Base-by-base conservation (phyloP, 495 filamentous ascomycete species). In the Tuber brumale region DNA sequence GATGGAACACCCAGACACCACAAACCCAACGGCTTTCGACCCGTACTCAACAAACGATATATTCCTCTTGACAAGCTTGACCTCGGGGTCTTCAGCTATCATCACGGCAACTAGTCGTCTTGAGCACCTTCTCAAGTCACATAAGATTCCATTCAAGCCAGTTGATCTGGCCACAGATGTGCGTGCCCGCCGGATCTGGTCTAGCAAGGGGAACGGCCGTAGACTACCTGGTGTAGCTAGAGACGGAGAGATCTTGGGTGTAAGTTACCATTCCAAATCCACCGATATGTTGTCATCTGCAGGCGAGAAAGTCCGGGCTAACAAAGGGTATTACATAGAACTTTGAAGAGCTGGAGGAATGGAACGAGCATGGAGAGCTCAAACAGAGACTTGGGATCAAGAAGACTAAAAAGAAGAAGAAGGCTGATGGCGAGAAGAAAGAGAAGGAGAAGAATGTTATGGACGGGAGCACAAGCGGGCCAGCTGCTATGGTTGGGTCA, bases 351-450 rank as follows among this genome's bases (percentile, higher is more conserved):
- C 89, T 97, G 74, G 95, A 99, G 86, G 95, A 98, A 83, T 98
- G 96, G 96, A 99, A 99, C 85, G 95, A 99, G 81, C 97, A 95
- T 82, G 95, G 92, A 82, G 95, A 98, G 86, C 88, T 99, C 74
- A 94, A 95, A 83, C 89, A 95, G 83, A 89, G 92, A 76, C 87
- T 97, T 74, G 91, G 83, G 69, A 85, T 88, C 79, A 81, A 81
- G 42, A 79, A 79, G 14, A 82, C 72, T 27, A 82, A 82, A 71
- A 82, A 82, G 75, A 82, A 82, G 81, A 82, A 82, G 86, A 85
- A 85, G 86, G 86, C n/a, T 14, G 51, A 61, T 27, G n/a, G 51
- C 51, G 51, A 84, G 82, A 89, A 74, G 45, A 76, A 57, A 45
- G 75, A 61, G 70, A 77, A 45, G 46, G 81, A 73, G 43, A 79